Evolutionary conservation across 352 stramenopile genomes (phyloP).

Genomic region (Blastocystis sp.): DNA sequence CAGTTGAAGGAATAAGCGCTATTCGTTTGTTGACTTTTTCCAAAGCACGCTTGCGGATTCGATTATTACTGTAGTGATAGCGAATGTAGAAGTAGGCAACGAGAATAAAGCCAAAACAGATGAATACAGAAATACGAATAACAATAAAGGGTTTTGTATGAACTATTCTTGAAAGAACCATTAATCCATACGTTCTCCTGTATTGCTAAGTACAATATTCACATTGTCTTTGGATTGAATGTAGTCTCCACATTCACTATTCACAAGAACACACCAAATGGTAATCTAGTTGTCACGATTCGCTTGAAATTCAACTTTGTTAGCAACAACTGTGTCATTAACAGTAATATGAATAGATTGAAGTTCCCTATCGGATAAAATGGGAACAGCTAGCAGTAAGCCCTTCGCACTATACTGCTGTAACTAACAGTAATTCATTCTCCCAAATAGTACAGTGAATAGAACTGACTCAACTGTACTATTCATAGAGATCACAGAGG

Average conservation of each 20-base stretch:
- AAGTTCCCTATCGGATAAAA: background rate
- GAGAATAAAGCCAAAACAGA: background rate
- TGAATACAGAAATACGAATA: background rate
- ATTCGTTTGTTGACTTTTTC: background rate
- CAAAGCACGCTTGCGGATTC: constrained; percentile 25
- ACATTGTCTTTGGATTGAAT: background rate
- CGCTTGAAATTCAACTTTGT: background rate
- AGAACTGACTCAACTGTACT: background rate
- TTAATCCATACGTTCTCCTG: background rate
- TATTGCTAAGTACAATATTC: background rate
- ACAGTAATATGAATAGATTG: background rate
- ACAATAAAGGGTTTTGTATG: background rate
- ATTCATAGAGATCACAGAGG: background rate
- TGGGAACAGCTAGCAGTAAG: background rate
- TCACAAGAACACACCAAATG: background rate
- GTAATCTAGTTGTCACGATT: background rate
- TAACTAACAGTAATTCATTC: background rate
- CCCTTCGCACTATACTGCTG: background rate
- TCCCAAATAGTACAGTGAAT: background rate
- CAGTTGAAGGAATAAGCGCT: background rate
- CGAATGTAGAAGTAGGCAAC: background rate
- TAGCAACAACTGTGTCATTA: background rate
- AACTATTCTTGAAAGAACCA: background rate
- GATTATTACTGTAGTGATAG: constrained; percentile 3
- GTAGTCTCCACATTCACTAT: background rate